These are phyloP conservation scores for Linum usitatissimum DNA, from an alignment of 345 rosid species.

Conservation along the genomic window DNA sequence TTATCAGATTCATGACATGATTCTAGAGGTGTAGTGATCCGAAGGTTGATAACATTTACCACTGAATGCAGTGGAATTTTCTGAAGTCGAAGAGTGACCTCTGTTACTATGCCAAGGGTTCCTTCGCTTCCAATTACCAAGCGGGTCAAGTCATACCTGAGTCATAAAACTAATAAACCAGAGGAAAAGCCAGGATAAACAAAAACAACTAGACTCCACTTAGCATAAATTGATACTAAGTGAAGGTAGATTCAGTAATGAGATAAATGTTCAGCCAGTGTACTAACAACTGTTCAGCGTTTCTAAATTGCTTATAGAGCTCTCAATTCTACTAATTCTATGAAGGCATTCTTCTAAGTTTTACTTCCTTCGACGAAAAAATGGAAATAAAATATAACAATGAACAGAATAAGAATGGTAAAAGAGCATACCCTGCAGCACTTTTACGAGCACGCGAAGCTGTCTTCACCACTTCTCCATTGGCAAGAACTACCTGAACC, in stretches of 20 bases:
- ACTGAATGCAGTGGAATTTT: slow-evolving; percentile 83
- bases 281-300: no score
- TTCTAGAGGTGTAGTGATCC: background rate
- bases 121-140: slow-evolving; percentile 92
- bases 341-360: no score
- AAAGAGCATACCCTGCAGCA: slow-evolving; percentile 74
- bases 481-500: slow-evolving; percentile 71
- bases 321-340: no score
- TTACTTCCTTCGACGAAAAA: background rate
- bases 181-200: background rate
- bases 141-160: slow-evolving; percentile 86
- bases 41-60: slow-evolving; percentile 31
- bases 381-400: background rate
- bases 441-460: slow-evolving; percentile 98
- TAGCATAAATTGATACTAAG: background rate
- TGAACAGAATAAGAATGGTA: slow-evolving; percentile 8
- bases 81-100: slow-evolving; percentile 83
- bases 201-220: background rate
- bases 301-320: no score
- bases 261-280: background rate
- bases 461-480: slow-evolving; percentile 89
- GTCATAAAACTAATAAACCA: slow-evolving; percentile 6
- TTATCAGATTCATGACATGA: no score
- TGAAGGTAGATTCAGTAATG: background rate
- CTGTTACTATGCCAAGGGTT: slow-evolving; percentile 77